Conservation (phyloP, 306 rosid genomes). For the Vigna angularis region DNA sequence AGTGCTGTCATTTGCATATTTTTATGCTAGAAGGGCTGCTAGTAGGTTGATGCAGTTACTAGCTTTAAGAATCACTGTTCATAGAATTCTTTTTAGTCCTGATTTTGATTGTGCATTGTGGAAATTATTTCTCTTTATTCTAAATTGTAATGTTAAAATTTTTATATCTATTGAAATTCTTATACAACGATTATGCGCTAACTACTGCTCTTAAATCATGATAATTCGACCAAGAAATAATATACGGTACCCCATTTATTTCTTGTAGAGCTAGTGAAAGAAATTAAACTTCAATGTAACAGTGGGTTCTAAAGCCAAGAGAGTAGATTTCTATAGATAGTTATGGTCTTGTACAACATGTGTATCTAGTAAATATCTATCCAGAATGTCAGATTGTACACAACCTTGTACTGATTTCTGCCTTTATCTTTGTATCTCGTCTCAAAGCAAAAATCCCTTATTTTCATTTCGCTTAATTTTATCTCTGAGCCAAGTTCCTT, state of each 20-base stretch:
- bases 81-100: not conserved
- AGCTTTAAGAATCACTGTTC: conserved; percentile 7
- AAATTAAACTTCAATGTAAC: not conserved
- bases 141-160: conserved; percentile 1
- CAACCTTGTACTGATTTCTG: conserved; percentile 1
- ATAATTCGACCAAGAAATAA: not conserved
- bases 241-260: conserved; percentile 6
- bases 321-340: not conserved
- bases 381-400: conserved; percentile 21
- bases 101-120: conserved; percentile 11
- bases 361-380: conserved; percentile 1
- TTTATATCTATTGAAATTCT: not conserved
- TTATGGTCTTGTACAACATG: not conserved
- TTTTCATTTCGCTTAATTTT: conserved; percentile 1
- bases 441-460: not conserved
- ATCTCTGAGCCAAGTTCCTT: conserved; percentile 20
- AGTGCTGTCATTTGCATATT: conserved; percentile 20
- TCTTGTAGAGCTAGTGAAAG: conserved; percentile 6
- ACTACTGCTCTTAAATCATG: not conserved
- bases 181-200: not conserved
- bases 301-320: not conserved
- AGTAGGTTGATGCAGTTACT: conserved; percentile 6
- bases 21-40: not conserved
- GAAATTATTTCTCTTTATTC: conserved; percentile 2
- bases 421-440: not conserved